phyloP scores from a whole-genome alignment of 441 rosid species.

The Breynia disticha region DNA sequence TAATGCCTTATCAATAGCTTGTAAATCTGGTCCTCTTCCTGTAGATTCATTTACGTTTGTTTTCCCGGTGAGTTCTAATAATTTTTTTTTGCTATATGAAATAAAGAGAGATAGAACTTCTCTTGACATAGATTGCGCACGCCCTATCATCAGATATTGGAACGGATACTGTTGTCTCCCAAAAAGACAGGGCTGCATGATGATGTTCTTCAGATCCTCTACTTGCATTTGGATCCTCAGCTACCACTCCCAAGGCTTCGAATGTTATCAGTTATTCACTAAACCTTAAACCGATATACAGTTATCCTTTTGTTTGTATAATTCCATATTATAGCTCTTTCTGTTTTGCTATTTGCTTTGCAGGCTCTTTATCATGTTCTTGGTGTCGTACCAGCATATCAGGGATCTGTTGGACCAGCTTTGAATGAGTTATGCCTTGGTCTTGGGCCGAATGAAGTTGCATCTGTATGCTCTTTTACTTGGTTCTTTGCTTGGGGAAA shows the following conservation, averaged over 20 bases:
- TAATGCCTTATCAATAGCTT: constrained; percentile 60
- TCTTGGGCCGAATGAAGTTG: constrained; percentile 69
- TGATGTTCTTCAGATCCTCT: constrained; percentile 73
- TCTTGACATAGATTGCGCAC: constrained; percentile 7
- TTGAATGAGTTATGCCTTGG: constrained; percentile 96
- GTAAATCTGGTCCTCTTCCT: constrained; percentile 93
- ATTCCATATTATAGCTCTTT: constrained; percentile 5
- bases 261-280: constrained; percentile 75
- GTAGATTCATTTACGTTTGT: constrained; percentile 90
- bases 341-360: constrained; percentile 15
- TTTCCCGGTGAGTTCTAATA: constrained; percentile 60
- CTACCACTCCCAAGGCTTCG: constrained; percentile 92
- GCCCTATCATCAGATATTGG: constrained; percentile 67
- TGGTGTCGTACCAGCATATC: constrained; percentile 83
- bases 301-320: neutral
- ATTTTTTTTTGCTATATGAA: neutral
- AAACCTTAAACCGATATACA: constrained; percentile 18
- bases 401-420: constrained; percentile 79
- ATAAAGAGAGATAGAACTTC: constrained; percentile 3
- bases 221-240: constrained; percentile 85
- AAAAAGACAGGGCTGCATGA: constrained; percentile 82
- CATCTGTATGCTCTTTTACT: constrained; percentile 44
- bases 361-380: constrained; percentile 95
- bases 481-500: constrained; percentile 1
- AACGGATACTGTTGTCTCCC: constrained; percentile 65